Evolutionary conservation across 805 yeast genomes (phyloP).

Genomic region (Lipomyces starkeyi): DNA sequence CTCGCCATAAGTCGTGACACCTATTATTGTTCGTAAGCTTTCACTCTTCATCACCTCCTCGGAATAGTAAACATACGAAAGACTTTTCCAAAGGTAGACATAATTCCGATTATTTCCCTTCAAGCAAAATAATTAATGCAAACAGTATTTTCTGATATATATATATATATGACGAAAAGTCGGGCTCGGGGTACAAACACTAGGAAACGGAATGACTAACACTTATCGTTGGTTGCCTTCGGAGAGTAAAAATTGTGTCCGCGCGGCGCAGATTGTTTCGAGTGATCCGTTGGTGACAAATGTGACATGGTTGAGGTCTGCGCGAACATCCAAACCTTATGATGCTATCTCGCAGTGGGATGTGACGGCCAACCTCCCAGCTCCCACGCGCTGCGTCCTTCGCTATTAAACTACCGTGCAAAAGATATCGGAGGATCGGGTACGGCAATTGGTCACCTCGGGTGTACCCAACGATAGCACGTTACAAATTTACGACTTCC

Average conservation of each 20-base stretch:
- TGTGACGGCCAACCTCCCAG: neutral
- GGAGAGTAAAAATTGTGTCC: neutral
- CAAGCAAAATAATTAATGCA: neutral
- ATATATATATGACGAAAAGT: neutral
- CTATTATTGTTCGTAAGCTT: conserved; percentile 35
- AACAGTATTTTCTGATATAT: neutral
- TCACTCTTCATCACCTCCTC: neutral
- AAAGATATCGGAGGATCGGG: neutral
- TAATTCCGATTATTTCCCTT: conserved; percentile 39
- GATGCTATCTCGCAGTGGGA: neutral
- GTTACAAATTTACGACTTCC: neutral
- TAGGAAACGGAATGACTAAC: neutral
- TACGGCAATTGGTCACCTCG: neutral
- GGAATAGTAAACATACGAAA: conserved; percentile 46
- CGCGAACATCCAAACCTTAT: neutral
- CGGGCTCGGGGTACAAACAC: neutral
- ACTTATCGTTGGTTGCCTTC: neutral
- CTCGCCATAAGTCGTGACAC: conserved; percentile 96
- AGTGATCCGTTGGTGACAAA: neutral
- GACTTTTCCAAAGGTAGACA: conserved; percentile 75
- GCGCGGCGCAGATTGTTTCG: neutral
- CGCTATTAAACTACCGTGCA: neutral
- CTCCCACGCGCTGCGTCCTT: neutral
- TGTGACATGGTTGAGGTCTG: neutral
- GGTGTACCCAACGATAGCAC: neutral